A percentile compares a stretch with the other conserved stretches of the same genome.
Evolutionary conservation across 345 rosid genomes (phyloP).

Genomic region (Hibiscus mutabilis): DNA sequence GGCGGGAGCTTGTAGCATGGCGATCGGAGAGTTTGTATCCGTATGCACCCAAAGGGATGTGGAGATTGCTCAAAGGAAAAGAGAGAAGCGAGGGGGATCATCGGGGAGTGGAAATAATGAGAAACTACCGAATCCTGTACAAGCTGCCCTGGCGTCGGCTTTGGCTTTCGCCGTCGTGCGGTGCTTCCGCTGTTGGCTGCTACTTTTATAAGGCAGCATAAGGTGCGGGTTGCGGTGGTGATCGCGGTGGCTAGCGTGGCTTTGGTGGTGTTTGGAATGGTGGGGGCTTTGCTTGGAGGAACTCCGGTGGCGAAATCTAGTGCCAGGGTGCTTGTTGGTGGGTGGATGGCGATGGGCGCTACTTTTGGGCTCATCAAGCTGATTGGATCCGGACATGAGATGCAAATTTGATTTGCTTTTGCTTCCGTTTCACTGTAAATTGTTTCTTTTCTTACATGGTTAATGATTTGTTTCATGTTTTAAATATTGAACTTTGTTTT

Average conservation of each 20-base stretch:
- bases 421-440: not conserved
- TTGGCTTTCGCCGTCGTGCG: constrained; percentile 70
- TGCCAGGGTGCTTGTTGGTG: constrained; percentile 63
- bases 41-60: constrained; percentile 66
- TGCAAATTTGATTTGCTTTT: constrained; percentile 16
- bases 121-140: constrained; percentile 64
- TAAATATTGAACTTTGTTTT: too few relatives aligned
- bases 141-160: constrained; percentile 86
- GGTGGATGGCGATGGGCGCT: constrained; percentile 89
- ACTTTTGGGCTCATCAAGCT: constrained; percentile 80
- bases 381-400: constrained; percentile 53
- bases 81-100: constrained; percentile 17
- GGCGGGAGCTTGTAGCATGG: constrained; percentile 80
- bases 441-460: not conserved
- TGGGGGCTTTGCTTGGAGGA: constrained; percentile 77
- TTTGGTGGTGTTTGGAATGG: constrained; percentile 56
- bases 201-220: constrained; percentile 58
- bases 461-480: too few relatives aligned
- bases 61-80: constrained; percentile 48
- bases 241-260: constrained; percentile 57
- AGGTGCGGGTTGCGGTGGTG: constrained; percentile 54
- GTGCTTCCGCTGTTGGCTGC: constrained; percentile 81
- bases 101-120: constrained; percentile 7
- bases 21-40: constrained; percentile 75
- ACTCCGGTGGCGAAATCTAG: constrained; percentile 48